Base-by-base conservation (phyloP, 345 rosid species). In the Aethionema arabicum region DNA sequence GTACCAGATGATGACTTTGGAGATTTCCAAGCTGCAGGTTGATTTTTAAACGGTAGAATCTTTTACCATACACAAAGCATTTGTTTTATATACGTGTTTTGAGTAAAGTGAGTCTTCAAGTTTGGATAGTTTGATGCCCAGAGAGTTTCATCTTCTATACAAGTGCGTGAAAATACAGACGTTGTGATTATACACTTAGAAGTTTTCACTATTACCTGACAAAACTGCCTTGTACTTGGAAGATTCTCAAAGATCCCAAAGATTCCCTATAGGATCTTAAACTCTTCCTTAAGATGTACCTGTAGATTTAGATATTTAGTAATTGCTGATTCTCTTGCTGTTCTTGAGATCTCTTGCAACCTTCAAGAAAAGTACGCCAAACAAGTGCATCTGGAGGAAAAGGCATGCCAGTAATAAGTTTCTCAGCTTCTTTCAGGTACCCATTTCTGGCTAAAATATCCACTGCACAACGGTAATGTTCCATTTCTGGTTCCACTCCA, bases 1-100 rank as follows among this genome's bases (percentile, higher is more conserved):
- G 60, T 39, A 59, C 79, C 70, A 3, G 99, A 95, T 53, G 96
- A 95, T 32, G 97, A 86, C 81, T 95, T 90, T 38, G 99, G 99
- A 12, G 99, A 95, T 72, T 95, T 95, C 76, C 99, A 95, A 76
- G 86, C 90, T 10, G 99, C 99, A 2, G 82, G 82, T 14, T 72
- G 57, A 72, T 51, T 35, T 35, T 50, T 6, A 6, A 44, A 57
- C 29, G 37, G 10, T 51, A 8, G 35, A 31, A 37, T 65, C 55
- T 21, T 55, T 55, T 56, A 56, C 53, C 21, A 56, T 63, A 63
- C 53, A 41, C 40, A 56, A 70, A 62, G 38, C 57, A 41, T 63
- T 63, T 21, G 27, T 21, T 21, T 21, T 21, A 21, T 21, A 21
- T 21, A 21, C 74, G 29, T 63, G 56, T 62, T 56, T 63, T 56